phyloP scores from a whole-genome alignment of 345 rosid genomes.

The Gossypium australe region DNA sequence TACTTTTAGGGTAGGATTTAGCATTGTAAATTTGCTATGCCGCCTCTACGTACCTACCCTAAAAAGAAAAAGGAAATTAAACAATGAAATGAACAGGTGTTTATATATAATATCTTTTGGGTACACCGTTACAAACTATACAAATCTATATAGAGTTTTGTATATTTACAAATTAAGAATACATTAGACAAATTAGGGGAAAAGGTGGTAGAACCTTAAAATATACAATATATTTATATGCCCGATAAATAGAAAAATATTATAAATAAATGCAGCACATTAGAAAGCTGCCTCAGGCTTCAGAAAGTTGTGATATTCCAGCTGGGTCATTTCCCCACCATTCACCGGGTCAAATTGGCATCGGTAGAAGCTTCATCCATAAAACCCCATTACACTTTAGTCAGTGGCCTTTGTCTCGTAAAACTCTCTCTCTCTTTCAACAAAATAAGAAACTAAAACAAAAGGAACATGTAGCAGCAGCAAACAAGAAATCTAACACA shows the following conservation, averaged over 20 bases:
- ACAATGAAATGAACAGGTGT: neutral
- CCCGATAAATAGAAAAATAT: neutral
- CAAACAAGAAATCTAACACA: neutral
- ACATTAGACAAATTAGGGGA: neutral
- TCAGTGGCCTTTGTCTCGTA: neutral
- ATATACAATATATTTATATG: neutral
- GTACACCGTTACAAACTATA: neutral
- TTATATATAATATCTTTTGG: neutral
- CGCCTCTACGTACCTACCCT: neutral
- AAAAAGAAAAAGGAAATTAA: neutral
- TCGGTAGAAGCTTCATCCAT: slow-evolving; percentile 69
- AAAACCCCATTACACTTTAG: slow-evolving; percentile 4
- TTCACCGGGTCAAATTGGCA: slow-evolving; percentile 82
- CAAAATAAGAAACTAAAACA: neutral
- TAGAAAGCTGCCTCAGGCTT: slow-evolving; percentile 65
- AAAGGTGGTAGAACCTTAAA: neutral
- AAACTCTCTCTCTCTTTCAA: neutral
- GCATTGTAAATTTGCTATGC: neutral
- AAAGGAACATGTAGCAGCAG: neutral
- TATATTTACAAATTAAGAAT: slow-evolving; percentile 10
- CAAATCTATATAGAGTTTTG: neutral
- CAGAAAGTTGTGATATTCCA: slow-evolving; percentile 76
- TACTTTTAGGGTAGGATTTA: neutral
- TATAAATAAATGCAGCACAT: neutral
- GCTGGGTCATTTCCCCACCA: slow-evolving; percentile 93